phyloP scores from a whole-genome alignment of 768 basidiomycete species.

The Tulasnella calospora region DNA sequence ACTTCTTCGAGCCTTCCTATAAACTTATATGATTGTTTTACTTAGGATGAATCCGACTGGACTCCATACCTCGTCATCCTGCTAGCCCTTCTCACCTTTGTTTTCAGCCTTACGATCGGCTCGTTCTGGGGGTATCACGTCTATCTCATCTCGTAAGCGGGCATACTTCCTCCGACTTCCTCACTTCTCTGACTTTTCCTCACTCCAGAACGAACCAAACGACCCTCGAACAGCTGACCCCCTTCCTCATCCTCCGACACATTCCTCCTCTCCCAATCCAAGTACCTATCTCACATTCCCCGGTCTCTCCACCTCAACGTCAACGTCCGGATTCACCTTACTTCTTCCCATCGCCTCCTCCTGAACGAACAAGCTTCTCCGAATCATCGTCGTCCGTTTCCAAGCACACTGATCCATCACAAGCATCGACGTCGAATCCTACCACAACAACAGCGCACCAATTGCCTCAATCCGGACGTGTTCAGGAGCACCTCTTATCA shows the following conservation, averaged over 20 bases:
- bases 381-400: neutral
- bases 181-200: neutral
- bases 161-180: neutral
- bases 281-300: conserved; percentile 41
- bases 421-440: neutral
- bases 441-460: conserved; percentile 39
- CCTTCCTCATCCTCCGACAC: conserved; percentile 66
- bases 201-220: conserved; percentile 73
- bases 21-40: conserved; percentile 26
- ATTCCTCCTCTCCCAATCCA: conserved; percentile 46
- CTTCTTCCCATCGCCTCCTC: conserved; percentile 28
- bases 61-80: conserved; percentile 69
- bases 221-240: conserved; percentile 71
- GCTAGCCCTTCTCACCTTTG: conserved; percentile 53
- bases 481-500: conserved; percentile 62
- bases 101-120: conserved; percentile 63
- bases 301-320: conserved; percentile 32
- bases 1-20: too few relatives aligned
- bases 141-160: conserved; percentile 65
- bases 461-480: conserved; percentile 31
- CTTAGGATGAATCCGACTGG: conserved; percentile 48
- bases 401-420: neutral
- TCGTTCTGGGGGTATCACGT: conserved; percentile 72
- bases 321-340: conserved; percentile 30
- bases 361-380: neutral